phyloP scores from a whole-genome alignment of 2,329 filamentous ascomycete genomes.

The Colletotrichum australisinense region DNA sequence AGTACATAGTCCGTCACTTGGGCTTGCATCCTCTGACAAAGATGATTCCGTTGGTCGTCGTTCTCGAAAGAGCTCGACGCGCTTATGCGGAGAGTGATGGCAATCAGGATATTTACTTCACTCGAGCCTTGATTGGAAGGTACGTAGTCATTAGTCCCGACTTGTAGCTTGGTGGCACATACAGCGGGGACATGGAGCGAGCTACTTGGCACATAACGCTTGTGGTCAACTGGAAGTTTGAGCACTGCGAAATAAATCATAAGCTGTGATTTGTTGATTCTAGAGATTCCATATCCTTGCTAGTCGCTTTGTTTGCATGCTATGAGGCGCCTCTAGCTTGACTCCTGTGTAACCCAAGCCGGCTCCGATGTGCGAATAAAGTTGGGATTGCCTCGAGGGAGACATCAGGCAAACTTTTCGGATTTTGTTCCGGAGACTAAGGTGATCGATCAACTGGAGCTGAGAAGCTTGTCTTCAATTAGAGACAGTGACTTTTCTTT shows the following conservation, averaged over 20 bases:
- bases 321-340: background rate
- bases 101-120: too few species aligned
- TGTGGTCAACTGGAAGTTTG: too few species aligned
- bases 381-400: background rate
- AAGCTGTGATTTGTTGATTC: background rate
- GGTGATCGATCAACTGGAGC: background rate
- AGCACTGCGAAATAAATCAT: too few species aligned
- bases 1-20: background rate
- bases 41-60: too few species aligned
- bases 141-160: too few species aligned
- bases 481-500: background rate
- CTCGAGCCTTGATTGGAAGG: too few species aligned
- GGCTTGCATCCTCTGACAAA: background rate
- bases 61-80: too few species aligned
- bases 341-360: background rate
- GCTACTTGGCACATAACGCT: too few species aligned
- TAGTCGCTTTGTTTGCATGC: background rate
- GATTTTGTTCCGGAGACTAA: background rate
- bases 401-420: background rate
- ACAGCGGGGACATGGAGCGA: too few species aligned
- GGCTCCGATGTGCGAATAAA: background rate
- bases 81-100: too few species aligned
- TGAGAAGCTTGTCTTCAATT: background rate
- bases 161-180: too few species aligned
- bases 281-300: background rate